These are phyloP conservation scores for Fraxinus dipetala DNA, from an alignment of 305 asterid species.

Conservation along the genomic window DNA sequence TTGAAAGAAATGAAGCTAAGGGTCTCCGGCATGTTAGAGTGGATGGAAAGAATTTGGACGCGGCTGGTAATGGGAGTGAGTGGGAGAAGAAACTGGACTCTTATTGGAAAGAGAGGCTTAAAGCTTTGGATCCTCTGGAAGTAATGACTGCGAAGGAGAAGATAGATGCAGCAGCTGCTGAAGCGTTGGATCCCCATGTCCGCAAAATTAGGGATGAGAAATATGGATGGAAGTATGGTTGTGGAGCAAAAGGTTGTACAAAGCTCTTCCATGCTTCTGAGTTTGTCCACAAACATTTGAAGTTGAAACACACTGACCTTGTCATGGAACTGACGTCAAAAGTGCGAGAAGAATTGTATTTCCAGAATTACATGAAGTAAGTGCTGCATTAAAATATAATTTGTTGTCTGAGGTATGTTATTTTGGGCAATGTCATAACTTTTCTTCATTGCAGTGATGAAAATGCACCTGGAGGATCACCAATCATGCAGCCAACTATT, in stretches of 20 bases:
- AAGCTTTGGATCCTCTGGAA: constrained; percentile 87
- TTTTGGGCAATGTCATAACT: constrained; percentile 23
- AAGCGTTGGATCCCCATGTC: constrained; percentile 83
- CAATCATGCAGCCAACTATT: constrained; percentile 82
- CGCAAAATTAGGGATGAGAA: constrained; percentile 99
- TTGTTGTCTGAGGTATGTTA: constrained; percentile 4
- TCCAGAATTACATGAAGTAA: constrained; percentile 93
- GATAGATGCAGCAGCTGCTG: constrained; percentile 85
- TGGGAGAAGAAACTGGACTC: constrained; percentile 85
- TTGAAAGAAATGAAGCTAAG: constrained; percentile 82
- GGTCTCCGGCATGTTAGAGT: constrained; percentile 82
- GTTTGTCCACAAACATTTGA: constrained; percentile 89
- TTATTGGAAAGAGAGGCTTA: constrained; percentile 87
- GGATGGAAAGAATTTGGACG: constrained; percentile 56
- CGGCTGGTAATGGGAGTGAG: constrained; percentile 52
- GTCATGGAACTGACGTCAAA: constrained; percentile 69
- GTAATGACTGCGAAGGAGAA: constrained; percentile 90
- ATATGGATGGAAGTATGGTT: constrained; percentile 99
- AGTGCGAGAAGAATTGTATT: constrained; percentile 89
- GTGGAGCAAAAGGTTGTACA: constrained; percentile 99
- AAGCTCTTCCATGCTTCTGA: constrained; percentile 98
- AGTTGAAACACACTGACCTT: constrained; percentile 88
- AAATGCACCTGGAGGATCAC: constrained; percentile 94
- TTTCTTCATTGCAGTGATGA: constrained; percentile 64
- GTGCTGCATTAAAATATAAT: constrained; percentile 24